Conservation (phyloP, 1,284 basidiomycete species). For the Xerocomus minutiporus region DNA sequence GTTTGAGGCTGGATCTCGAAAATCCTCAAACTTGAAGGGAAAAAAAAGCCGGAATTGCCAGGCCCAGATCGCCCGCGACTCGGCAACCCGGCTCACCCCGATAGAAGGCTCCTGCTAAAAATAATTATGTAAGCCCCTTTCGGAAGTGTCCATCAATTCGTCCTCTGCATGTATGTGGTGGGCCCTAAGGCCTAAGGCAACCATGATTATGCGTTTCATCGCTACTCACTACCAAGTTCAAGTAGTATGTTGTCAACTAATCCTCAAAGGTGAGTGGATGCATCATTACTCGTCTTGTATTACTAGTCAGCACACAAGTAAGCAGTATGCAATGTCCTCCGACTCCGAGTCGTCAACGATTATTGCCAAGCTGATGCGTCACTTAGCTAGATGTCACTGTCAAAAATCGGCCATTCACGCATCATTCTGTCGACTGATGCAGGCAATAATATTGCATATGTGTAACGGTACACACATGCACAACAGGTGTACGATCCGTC, state of each 20-base stretch:
- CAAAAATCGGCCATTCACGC: background rate
- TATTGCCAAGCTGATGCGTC: background rate
- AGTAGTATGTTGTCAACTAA: background rate
- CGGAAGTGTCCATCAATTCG: no score
- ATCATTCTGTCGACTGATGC: background rate
- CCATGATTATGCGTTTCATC: no score
- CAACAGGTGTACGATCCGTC: background rate
- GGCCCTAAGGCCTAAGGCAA: no score
- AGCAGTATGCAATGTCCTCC: background rate
- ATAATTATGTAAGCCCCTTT: no score
- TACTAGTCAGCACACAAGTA: no score
- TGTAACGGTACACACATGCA: slow-evolving; percentile 17
- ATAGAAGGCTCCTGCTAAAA: no score
- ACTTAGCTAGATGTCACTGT: background rate
- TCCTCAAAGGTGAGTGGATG: background rate
- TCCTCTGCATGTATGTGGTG: no score
- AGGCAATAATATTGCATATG: background rate
- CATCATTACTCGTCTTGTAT: background rate
- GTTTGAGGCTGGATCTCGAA: no score
- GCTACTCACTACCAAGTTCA: background rate
- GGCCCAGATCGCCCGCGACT: no score
- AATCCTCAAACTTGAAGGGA: no score
- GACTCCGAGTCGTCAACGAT: background rate
- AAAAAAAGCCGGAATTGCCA: background rate
- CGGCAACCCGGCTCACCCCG: no score